Conservation (phyloP, 441 rosid species). For the Adansonia madagascariensis region DNA sequence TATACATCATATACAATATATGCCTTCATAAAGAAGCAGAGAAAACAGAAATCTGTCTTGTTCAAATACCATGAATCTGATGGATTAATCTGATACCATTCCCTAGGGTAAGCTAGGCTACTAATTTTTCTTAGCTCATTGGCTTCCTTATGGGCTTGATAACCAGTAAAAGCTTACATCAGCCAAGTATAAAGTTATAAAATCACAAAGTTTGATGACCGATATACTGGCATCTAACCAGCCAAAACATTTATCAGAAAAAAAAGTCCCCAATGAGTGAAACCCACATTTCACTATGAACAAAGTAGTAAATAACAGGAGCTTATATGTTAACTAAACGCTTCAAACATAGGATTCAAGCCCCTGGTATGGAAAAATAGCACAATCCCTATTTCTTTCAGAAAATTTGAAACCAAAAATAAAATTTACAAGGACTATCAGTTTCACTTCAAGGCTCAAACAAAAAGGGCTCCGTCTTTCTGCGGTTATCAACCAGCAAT, state of each 20-base stretch:
- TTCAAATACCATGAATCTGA: slow-evolving; percentile 8
- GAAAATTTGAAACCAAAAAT: slow-evolving; percentile 14
- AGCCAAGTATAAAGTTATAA: neutral
- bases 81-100: slow-evolving; percentile 5
- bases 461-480: slow-evolving; percentile 16
- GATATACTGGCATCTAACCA: neutral
- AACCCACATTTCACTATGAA: slow-evolving; percentile 2
- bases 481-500: slow-evolving; percentile 4
- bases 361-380: neutral
- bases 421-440: neutral
- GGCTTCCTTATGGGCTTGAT: slow-evolving; percentile 12
- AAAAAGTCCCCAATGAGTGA: neutral
- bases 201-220: neutral
- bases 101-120: slow-evolving; percentile 12
- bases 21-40: neutral
- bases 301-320: neutral
- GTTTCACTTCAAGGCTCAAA: slow-evolving; percentile 10
- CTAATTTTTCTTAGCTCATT: neutral
- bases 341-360: neutral
- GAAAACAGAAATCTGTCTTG: slow-evolving; percentile 9
- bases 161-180: slow-evolving; percentile 10
- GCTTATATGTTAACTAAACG: neutral
- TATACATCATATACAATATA: neutral
- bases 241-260: neutral
- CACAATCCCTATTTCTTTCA: slow-evolving; percentile 14